Base-by-base conservation (phyloP, 2,329 filamentous ascomycete species). In the Alternaria dauci region DNA sequence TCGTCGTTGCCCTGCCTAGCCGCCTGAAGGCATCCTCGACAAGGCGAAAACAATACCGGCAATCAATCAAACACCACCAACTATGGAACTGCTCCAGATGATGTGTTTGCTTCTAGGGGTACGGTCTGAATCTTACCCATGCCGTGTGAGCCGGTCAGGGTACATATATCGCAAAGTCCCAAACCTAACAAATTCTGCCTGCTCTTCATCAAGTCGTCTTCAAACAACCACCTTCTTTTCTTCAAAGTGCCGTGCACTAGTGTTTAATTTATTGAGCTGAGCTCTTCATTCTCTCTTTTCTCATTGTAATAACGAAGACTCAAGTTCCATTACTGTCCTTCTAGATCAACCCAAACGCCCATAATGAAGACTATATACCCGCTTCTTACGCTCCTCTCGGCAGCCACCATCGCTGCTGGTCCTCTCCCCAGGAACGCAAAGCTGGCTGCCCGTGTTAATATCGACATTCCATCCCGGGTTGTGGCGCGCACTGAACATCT, bases 281-380 rank as follows among this genome's bases (percentile, higher is more conserved):
- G 68, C 68, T 70, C 68, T 65, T 59, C 56, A 59, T 67, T 64
- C 65, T 55, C 59, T 70, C 57, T 59, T 67, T 32, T 18, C 34
- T 32, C 23, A 11, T 55, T 51, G 5, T 55, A 54, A 52, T 62
- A 56, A 25, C 53, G 16, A 41, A 52, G 42, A 53, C 42, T 48
- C 16, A 32, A 36, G 47, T 44, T 32, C 52, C 20, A 20, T 47
- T 57, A 30, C 51, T 43, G 34, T 32, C 58, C 26, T 39, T 57
- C 47, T 30, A 38, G 43, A 25, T 52, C 34, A 26, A 57, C 9
- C 20, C 30, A 14, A 50, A 18, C 12, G 28, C 42, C 48, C 55
- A 69, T 61, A 66, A 72, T 72, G 70, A 72, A 71, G 68, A 65
- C 65, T 44, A 59, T 67, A 25, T 69, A 71, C 52, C 61, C 69